Conservation (phyloP, 2,329 filamentous ascomycete species). For the Trichoderma cornu-damae region DNA sequence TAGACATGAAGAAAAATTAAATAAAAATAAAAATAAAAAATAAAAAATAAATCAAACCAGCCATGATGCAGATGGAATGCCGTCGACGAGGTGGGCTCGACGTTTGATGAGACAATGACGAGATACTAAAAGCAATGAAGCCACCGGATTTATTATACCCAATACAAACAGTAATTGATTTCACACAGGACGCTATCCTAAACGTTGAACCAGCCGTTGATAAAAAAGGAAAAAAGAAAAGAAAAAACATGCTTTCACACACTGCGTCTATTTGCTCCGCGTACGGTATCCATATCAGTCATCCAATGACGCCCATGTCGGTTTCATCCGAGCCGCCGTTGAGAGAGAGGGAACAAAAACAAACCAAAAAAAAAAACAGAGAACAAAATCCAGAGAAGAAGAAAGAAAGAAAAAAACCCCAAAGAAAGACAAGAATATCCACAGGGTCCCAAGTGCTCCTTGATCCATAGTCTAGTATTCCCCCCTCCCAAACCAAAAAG, state of each 20-base stretch:
- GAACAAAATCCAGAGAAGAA: no score
- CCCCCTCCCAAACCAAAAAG: background rate
- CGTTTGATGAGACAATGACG: background rate
- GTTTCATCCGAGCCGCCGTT: background rate
- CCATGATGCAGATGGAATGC: background rate
- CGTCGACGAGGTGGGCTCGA: background rate
- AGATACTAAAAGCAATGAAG: background rate
- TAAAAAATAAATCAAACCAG: no score
- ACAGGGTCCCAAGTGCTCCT: constrained; percentile 25
- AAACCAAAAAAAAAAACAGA: background rate
- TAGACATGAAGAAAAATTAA: no score
- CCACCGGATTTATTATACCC: background rate
- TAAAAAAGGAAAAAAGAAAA: no score
- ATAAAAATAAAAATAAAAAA: no score
- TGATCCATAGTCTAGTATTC: constrained; percentile 22
- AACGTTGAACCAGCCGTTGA: background rate
- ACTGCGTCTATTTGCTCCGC: background rate
- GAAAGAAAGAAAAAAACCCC: background rate
- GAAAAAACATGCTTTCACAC: background rate
- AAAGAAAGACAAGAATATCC: constrained; percentile 5
- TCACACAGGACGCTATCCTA: background rate
- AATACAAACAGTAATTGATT: background rate
- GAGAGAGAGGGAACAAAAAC: background rate
- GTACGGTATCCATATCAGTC: background rate
- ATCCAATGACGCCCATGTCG: background rate